Evolutionary conservation across 768 basidiomycete genomes (phyloP).

Genomic region (Auricularia cornea): DNA sequence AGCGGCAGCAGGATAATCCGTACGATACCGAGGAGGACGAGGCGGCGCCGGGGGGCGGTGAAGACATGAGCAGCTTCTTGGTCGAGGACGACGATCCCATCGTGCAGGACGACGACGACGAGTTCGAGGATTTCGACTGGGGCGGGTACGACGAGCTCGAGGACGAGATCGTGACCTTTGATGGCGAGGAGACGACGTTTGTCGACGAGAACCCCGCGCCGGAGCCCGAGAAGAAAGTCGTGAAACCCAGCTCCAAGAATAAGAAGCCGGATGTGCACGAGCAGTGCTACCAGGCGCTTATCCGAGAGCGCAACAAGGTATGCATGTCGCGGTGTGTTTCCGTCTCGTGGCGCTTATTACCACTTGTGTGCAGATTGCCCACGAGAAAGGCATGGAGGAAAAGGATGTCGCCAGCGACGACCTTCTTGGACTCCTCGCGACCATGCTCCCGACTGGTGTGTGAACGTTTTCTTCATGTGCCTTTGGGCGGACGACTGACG

Average conservation of each 20-base stretch:
- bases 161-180: background rate
- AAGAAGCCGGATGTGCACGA: too few species aligned
- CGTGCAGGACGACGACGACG: conserved; percentile 46
- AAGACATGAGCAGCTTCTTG: conserved; percentile 2
- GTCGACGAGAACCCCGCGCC: background rate
- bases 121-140: conserved; percentile 73
- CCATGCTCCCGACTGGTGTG: background rate
- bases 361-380: background rate
- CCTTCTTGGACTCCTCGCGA: background rate
- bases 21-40: background rate
- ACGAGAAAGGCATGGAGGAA: background rate
- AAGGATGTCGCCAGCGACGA: background rate
- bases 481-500: too few species aligned
- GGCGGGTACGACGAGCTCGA: background rate
- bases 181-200: background rate
- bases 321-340: background rate
- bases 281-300: too few species aligned
- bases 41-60: background rate
- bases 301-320: background rate
- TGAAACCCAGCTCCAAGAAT: too few species aligned
- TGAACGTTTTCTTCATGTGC: background rate
- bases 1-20: background rate
- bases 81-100: conserved; percentile 24
- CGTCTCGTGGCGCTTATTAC: background rate
- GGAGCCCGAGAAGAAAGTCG: background rate